phyloP scores from a whole-genome alignment of 2,329 filamentous ascomycete species.

The Exserohilum turcica region DNA sequence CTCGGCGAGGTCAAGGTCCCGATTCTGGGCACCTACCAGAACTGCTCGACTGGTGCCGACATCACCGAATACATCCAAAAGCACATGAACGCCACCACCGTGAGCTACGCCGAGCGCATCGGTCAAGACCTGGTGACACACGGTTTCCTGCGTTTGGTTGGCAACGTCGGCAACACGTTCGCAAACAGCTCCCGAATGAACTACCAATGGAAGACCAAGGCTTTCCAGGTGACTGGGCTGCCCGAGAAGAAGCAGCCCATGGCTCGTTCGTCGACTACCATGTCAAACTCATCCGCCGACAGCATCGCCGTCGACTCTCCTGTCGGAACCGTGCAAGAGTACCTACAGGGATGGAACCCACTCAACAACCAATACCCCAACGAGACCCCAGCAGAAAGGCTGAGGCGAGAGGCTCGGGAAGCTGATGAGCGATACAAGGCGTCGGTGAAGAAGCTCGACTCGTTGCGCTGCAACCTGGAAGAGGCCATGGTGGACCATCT shows the following conservation, averaged over 20 bases:
- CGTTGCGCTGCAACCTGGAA: slow-evolving; percentile 90
- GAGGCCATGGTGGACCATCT: slow-evolving; percentile 92
- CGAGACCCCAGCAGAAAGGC: slow-evolving; percentile 83
- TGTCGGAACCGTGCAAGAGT: slow-evolving; percentile 83
- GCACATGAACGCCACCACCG: slow-evolving; percentile 79
- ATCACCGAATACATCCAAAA: slow-evolving; percentile 95
- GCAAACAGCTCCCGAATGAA: slow-evolving; percentile 97
- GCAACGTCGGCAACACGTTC: slow-evolving; percentile 93
- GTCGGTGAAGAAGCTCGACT: slow-evolving; percentile 82
- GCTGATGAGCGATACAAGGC: slow-evolving; percentile 93
- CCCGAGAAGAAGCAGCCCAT: slow-evolving; percentile 83
- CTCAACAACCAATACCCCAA: slow-evolving; percentile 90
- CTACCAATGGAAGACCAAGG: slow-evolving; percentile 95
- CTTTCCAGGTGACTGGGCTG: slow-evolving; percentile 84
- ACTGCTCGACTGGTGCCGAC: slow-evolving; percentile 87
- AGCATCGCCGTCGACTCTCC: slow-evolving; percentile 73
- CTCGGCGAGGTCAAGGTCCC: slow-evolving; percentile 92
- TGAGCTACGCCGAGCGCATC: slow-evolving; percentile 91
- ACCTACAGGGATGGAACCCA: slow-evolving; percentile 89
- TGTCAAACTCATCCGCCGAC: slow-evolving; percentile 51
- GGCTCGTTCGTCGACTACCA: slow-evolving; percentile 74
- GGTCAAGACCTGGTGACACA: slow-evolving; percentile 88
- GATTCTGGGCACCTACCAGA: slow-evolving; percentile 91
- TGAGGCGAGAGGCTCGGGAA: slow-evolving; percentile 87
- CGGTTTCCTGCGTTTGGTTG: slow-evolving; percentile 87